Evolutionary conservation across 2,329 filamentous ascomycete genomes (phyloP), one percentile per base, ranked within the genome.

Genomic region (Pleomassaria siparia): DNA sequence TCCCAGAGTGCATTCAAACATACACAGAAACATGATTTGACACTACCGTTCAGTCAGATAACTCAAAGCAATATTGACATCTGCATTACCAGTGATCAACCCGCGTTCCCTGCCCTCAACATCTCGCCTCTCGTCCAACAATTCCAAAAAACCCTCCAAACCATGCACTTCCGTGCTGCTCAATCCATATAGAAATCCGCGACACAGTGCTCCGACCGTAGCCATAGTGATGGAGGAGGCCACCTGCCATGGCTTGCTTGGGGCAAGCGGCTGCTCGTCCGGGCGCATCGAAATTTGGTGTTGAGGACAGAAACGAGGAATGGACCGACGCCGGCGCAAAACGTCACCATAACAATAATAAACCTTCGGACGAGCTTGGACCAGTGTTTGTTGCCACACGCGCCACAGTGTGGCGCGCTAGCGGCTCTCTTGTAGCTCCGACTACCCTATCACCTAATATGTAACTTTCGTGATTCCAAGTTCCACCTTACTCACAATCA

Each of bases 11-110:
- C 66, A 56, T 71, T 72, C 66, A 56, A 70, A 86, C 87, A 73
- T 86, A 94, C 88, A 95, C 86, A 69, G 87, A 91, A 56, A 90
- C 82, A 75, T 95, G 90, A 71, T 95, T 95, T 40, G 88, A 92
- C 28, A 94, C 90, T 91, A 37, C 47, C n/a, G 15, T n/a, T 28
- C 13, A 30, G 20, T 25, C 26, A 41, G 11, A 22, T 2, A 26
- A n/a, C 25, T 15, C n/a, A 16, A 20, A 6, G 22, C 13, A 9
- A 43, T 15, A 37, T 21, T 13, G 40, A n/a, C 37, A 40, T 40
- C 28, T 37, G 40, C 47, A 76, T 50, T 75, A 90, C 88, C 89
- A 55, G 92, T 97, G 51, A 97, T 79, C 51, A 97, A 78, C 15
- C 92, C 94, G 60, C 85, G 82, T 47, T 86, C 76, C 54, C 90